Evolutionary conservation across 768 basidiomycete genomes (phyloP).

Genomic region (Boletus tomentosulus): DNA sequence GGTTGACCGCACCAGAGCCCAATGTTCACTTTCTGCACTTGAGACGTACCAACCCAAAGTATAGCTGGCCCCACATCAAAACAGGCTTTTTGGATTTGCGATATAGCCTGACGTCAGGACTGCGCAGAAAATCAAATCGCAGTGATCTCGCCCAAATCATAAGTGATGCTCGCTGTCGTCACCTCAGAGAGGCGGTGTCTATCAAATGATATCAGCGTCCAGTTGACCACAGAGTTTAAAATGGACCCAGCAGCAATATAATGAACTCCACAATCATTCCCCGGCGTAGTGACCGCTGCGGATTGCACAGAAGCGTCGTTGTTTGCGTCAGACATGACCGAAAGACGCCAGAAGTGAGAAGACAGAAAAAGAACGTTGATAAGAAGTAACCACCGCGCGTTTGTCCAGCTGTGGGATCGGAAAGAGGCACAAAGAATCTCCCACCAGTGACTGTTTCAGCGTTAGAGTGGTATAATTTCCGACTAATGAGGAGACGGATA

Average conservation of each 20-base stretch:
- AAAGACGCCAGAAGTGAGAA: constrained; percentile 10
- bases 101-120: constrained; percentile 25
- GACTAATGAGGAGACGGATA: constrained; percentile 22
- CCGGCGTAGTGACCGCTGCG: constrained; percentile 9
- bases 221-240: constrained; percentile 12
- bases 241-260: constrained; percentile 7
- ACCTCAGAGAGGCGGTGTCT: constrained; percentile 14
- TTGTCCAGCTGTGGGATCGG: background rate
- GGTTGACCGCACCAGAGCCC: background rate
- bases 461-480: constrained; percentile 22
- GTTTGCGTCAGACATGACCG: background rate
- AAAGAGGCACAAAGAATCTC: constrained; percentile 10
- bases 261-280: constrained; percentile 16
- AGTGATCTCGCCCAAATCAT: constrained; percentile 5
- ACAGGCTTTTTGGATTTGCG: background rate
- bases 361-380: background rate
- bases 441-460: constrained; percentile 9
- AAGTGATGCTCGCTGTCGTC: constrained; percentile 6
- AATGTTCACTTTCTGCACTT: background rate
- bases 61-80: background rate
- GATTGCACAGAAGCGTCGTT: constrained; percentile 6
- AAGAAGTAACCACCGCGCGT: constrained; percentile 4
- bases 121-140: constrained; percentile 14
- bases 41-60: background rate
- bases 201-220: constrained; percentile 23